phyloP scores from a whole-genome alignment of 129 eudicot species.

The Deinandra increscens region DNA sequence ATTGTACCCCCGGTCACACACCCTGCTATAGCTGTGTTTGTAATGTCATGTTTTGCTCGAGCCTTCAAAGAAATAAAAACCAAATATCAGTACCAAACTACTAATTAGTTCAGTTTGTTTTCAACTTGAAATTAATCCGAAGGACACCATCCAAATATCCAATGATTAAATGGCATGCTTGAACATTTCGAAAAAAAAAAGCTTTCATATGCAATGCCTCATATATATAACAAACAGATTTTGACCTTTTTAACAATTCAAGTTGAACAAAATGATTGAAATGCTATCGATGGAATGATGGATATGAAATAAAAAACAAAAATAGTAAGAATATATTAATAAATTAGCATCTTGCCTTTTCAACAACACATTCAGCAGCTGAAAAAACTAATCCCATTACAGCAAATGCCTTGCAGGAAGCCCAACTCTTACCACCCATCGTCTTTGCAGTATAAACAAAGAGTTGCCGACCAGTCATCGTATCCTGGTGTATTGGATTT shows the following conservation, averaged over 20 bases:
- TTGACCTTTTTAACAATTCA: background rate
- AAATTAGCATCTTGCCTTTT: slow-evolving; percentile 48
- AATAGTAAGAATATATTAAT: background rate
- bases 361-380: slow-evolving; percentile 87
- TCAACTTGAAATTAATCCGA: background rate
- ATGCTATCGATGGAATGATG: background rate
- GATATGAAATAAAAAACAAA: background rate
- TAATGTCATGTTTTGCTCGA: slow-evolving; percentile 87
- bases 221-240: too few species aligned
- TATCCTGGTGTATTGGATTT: slow-evolving; percentile 71
- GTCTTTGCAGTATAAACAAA: slow-evolving; percentile 70
- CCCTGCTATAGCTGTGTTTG: slow-evolving; percentile 84
- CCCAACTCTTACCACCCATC: slow-evolving; percentile 95
- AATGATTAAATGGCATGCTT: background rate
- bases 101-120: background rate
- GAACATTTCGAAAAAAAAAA: background rate
- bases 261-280: background rate
- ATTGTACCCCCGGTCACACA: slow-evolving; percentile 85
- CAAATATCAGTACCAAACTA: slow-evolving; percentile 24
- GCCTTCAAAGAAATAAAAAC: slow-evolving; percentile 42
- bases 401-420: slow-evolving; percentile 89
- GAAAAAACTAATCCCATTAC: slow-evolving; percentile 87
- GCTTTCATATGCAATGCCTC: background rate
- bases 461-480: slow-evolving; percentile 77
- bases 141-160: background rate